These are phyloP conservation scores for Mrakiaceae sp. DNA, from an alignment of 1,284 basidiomycete species.

Conservation along the genomic window DNA sequence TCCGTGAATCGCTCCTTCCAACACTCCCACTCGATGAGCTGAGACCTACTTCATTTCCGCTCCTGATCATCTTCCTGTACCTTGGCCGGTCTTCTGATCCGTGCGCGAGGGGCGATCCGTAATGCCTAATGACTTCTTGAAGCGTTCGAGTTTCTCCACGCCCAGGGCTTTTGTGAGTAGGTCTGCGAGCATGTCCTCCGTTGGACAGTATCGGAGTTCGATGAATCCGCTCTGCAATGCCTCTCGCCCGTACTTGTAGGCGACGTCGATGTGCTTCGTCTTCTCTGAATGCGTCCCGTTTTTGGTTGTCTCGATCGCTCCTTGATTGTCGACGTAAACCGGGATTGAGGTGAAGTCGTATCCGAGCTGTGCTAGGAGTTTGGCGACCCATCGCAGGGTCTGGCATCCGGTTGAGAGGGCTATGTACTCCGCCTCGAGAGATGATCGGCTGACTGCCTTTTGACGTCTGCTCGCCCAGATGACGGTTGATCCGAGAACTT, in stretches of 20 bases:
- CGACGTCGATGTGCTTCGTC: slow-evolving; percentile 18
- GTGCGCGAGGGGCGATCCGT: neutral
- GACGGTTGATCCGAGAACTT: neutral
- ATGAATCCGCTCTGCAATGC: slow-evolving; percentile 2
- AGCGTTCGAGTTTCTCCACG: slow-evolving; percentile 3
- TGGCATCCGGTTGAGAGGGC: slow-evolving; percentile 2
- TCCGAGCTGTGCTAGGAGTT: neutral
- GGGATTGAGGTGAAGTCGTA: neutral
- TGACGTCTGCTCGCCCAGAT: slow-evolving; percentile 3
- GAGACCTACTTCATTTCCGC: no score
- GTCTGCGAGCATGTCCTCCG: slow-evolving; percentile 13
- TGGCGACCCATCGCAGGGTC: neutral
- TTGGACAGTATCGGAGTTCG: slow-evolving; percentile 6
- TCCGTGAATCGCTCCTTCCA: no score
- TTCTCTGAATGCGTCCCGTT: slow-evolving; percentile 9
- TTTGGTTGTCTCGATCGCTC: slow-evolving; percentile 15
- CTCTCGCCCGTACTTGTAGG: slow-evolving; percentile 17
- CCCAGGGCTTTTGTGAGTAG: slow-evolving; percentile 18
- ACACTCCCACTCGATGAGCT: no score
- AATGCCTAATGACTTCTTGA: neutral
- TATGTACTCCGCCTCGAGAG: slow-evolving; percentile 8
- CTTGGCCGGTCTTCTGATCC: neutral
- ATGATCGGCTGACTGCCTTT: slow-evolving; percentile 4
- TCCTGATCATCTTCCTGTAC: neutral
- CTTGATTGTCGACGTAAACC: slow-evolving; percentile 16